Base-by-base conservation (phyloP, 805 yeast genomes). In the Sugiyamaella boreocaroliniensis region DNA sequence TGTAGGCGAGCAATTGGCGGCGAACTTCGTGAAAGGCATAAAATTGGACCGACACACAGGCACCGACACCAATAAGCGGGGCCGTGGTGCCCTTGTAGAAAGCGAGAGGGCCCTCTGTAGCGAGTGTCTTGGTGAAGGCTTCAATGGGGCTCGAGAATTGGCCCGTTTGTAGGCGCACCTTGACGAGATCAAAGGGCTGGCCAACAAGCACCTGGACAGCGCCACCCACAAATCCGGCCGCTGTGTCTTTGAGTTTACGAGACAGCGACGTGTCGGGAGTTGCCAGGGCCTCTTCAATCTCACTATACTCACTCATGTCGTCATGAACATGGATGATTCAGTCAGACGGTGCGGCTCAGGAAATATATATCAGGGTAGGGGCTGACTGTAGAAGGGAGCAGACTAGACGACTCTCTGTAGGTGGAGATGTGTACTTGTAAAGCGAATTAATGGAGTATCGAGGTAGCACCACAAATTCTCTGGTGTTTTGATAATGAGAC, bases 11-110 rank as follows among this genome's bases (percentile, higher is more conserved):
- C 19, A 82, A 57, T 63, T 79, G 85, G 53, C 92, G 70, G 61
- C 79, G 80, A 37, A 85, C 75, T 62, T 82, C 88, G 61, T 81
- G 86, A 61, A 82, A 85, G 1, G 88, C 86, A 60, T 82, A 83
- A 64, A 82, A 83, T 61, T 82, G 88, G 32, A 82, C 68, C 1
- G 85, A 80, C 7, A 82, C 88, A 69, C 88, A 82, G 0, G 78
- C 82, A 0, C 86, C 82, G 4, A 83, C 88, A 6, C 87, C 86
- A 45, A 82, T 57, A 50, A 82, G 71, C n/a, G 87, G 87, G 2
- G 86, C 86, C 47, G 82, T 69, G 5, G 85, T 83, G 18, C 87
- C 87, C 62, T 82, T 71, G 66, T 83, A 82, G 59, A 82, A 79
- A 0, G 86, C 86, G 15, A 68, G 56, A n/a, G 75, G 68, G 1